Conservation (phyloP, 2,329 filamentous ascomycete species). For the Metarhizium album region DNA sequence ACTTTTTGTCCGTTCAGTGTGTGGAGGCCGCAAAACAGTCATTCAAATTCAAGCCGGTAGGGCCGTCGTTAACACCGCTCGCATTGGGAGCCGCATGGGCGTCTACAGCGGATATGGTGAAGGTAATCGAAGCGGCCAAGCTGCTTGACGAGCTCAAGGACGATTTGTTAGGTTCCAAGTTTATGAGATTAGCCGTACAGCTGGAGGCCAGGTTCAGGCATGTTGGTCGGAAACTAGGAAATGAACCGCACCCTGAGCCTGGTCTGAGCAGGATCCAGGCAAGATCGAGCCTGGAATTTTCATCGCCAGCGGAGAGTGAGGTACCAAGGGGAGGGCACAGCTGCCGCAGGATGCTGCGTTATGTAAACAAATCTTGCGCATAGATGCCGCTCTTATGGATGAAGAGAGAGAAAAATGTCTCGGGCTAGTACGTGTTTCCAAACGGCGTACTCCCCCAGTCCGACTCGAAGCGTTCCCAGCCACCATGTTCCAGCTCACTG, state of each 20-base stretch:
- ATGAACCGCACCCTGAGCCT: neutral
- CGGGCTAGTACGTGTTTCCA: conserved; percentile 21
- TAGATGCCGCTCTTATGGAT: neutral
- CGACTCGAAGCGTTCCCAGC: conserved; percentile 42
- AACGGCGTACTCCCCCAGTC: conserved; percentile 31
- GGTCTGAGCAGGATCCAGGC: neutral
- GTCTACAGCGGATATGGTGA: neutral
- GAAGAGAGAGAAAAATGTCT: too few species aligned
- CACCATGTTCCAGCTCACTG: conserved; percentile 38
- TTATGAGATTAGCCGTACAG: neutral
- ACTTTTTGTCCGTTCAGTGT: neutral
- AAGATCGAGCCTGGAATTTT: neutral
- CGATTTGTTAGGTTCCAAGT: neutral
- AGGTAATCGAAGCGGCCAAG: neutral
- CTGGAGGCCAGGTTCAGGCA: neutral
- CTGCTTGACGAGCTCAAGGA: neutral
- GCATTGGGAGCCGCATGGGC: neutral
- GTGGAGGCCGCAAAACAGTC: neutral
- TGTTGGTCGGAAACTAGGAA: neutral
- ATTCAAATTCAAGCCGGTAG: neutral
- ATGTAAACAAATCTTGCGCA: neutral
- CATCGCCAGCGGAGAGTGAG: neutral
- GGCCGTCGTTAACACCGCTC: neutral
- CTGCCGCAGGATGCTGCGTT: neutral
- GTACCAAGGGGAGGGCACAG: neutral